phyloP scores from a whole-genome alignment of 139 green algal species.

The Chlamydomonas sphaeroides region DNA sequence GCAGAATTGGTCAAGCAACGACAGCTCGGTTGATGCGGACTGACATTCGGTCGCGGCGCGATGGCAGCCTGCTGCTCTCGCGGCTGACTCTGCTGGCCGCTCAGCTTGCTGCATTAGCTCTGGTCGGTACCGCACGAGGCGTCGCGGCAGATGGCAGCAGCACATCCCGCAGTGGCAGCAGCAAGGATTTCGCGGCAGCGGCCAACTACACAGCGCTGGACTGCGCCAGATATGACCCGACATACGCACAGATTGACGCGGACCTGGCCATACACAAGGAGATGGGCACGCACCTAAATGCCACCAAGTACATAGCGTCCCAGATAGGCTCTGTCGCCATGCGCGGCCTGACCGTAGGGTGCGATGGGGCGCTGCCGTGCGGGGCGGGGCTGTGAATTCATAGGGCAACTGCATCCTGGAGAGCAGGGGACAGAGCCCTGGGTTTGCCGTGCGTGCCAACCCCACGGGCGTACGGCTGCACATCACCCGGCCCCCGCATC shows the following conservation, averaged over 20 bases:
- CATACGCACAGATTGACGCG: slow-evolving; percentile 4
- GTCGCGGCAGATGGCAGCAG: too few relatives aligned
- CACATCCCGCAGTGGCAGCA: too few relatives aligned
- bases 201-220: slow-evolving; percentile 31
- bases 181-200: not conserved
- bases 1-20: too few relatives aligned
- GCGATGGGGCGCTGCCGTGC: not conserved
- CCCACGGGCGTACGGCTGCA: too few relatives aligned
- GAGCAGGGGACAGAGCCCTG: not conserved
- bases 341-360: slow-evolving; percentile 32
- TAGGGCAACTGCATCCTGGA: not conserved
- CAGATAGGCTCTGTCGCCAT: not conserved
- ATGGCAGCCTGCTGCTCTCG: too few relatives aligned
- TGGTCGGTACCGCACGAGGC: too few relatives aligned
- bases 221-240: not conserved
- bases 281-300: not conserved
- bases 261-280: not conserved
- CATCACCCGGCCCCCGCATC: too few relatives aligned
- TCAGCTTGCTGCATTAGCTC: too few relatives aligned
- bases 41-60: too few relatives aligned
- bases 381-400: not conserved
- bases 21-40: too few relatives aligned
- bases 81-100: too few relatives aligned
- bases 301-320: slow-evolving; percentile 1
- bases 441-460: too few relatives aligned